Conservation (phyloP, 116 monocot species). For the Phalaenopsis hybrid region DNA sequence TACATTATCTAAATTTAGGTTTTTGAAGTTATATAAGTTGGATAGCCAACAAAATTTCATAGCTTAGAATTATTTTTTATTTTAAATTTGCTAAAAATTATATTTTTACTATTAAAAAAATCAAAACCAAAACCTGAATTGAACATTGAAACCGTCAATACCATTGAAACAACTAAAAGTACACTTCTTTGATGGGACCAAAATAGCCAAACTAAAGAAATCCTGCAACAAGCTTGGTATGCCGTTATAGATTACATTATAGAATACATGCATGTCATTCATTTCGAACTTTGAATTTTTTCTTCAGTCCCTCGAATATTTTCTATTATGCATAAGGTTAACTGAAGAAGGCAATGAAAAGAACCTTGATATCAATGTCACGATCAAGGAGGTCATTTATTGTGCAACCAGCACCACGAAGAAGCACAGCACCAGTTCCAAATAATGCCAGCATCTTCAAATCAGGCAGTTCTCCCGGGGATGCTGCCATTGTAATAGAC, state of each 20-base stretch:
- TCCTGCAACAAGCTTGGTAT: not conserved
- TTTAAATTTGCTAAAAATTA: not conserved
- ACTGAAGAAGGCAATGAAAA: not conserved
- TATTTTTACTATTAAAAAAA: not conserved
- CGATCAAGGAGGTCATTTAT: slow-evolving; percentile 89
- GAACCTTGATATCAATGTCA: slow-evolving; percentile 92
- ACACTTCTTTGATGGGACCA: not conserved
- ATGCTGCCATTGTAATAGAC: slow-evolving; percentile 86
- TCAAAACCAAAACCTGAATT: slow-evolving; percentile 4
- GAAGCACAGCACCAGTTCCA: slow-evolving; percentile 85
- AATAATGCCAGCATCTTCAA: slow-evolving; percentile 85
- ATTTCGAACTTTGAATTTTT: not conserved
- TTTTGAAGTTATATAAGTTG: not conserved
- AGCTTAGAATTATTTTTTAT: not conserved
- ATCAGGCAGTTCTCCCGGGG: slow-evolving; percentile 68
- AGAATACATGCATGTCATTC: not conserved
- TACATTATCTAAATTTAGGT: not conserved
- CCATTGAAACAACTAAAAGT: not conserved
- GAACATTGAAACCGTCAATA: not conserved
- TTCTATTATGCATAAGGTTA: not conserved
- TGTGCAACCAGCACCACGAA: slow-evolving; percentile 97
- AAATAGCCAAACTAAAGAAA: not conserved
- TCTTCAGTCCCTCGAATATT: not conserved
- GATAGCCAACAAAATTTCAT: not conserved
- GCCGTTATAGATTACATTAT: not conserved